phyloP scores from a whole-genome alignment of 805 yeast genomes.

The Schwanniomyces yamadae region DNA sequence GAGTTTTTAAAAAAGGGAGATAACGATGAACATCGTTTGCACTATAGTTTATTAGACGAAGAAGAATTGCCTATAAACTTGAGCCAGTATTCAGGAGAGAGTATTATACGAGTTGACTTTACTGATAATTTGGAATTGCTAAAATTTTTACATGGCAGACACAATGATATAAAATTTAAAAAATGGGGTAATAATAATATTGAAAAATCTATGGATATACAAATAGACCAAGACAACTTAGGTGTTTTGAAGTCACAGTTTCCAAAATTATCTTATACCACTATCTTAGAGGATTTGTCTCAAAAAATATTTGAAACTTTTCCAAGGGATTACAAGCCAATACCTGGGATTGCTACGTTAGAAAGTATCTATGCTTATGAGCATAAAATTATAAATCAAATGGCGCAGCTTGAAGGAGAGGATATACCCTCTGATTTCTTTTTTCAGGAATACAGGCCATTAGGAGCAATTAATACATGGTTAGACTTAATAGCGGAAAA shows the following conservation, averaged over 20 bases:
- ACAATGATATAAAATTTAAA: slow-evolving; percentile 13
- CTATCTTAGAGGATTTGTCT: slow-evolving; percentile 57
- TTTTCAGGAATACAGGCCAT: slow-evolving; percentile 66
- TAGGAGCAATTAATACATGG: slow-evolving; percentile 73
- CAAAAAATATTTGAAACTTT: slow-evolving; percentile 56
- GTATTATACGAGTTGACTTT: slow-evolving; percentile 46
- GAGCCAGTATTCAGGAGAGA: slow-evolving; percentile 38
- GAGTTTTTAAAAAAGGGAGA: neutral
- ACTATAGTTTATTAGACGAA: slow-evolving; percentile 27
- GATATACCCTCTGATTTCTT: slow-evolving; percentile 48
- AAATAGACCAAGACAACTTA: slow-evolving; percentile 21
- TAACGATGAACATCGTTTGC: slow-evolving; percentile 11
- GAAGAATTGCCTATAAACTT: slow-evolving; percentile 41
- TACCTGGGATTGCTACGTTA: neutral
- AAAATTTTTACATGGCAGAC: slow-evolving; percentile 15
- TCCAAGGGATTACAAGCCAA: slow-evolving; percentile 28
- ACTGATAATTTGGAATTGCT: slow-evolving; percentile 15
- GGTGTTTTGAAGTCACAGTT: slow-evolving; percentile 17
- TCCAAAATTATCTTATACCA: slow-evolving; percentile 28
- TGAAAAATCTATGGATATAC: slow-evolving; percentile 15
- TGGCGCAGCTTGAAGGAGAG: slow-evolving; percentile 13
- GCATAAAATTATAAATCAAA: slow-evolving; percentile 13
- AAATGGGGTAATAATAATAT: slow-evolving; percentile 50
- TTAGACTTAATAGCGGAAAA: slow-evolving; percentile 57
- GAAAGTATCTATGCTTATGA: slow-evolving; percentile 5